phyloP scores from a whole-genome alignment of 192 early-diverging fungal species.

The Umbelopsis ramanniana region DNA sequence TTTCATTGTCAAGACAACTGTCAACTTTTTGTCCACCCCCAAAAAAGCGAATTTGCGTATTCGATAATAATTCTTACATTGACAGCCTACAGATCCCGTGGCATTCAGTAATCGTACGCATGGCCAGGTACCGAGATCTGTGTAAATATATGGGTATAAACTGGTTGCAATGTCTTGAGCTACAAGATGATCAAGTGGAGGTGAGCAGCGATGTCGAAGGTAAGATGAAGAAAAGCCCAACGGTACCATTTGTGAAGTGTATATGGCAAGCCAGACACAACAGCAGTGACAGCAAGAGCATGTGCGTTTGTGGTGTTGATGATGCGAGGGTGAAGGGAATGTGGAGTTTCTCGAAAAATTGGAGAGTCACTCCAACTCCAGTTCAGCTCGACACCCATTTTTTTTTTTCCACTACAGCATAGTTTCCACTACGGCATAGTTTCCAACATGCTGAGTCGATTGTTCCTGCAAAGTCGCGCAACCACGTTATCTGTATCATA shows the following conservation, averaged over 20 bases:
- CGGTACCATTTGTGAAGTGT: neutral
- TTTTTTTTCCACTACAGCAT: too few relatives aligned
- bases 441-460: neutral
- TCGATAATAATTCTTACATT: constrained; percentile 44
- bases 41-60: too few relatives aligned
- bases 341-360: neutral
- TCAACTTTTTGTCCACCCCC: too few relatives aligned
- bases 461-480: neutral
- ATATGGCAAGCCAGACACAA: constrained; percentile 3
- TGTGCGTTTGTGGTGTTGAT: neutral
- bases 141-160: constrained; percentile 50
- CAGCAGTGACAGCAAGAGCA: constrained; percentile 14
- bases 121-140: constrained; percentile 48
- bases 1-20: neutral
- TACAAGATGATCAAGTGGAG: neutral
- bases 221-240: neutral
- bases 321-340: neutral
- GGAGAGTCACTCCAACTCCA: neutral
- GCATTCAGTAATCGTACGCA: constrained; percentile 64
- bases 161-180: constrained; percentile 41
- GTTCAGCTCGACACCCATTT: neutral
- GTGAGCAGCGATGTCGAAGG: neutral
- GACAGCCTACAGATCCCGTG: constrained; percentile 61
- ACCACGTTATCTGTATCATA: neutral
- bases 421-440: too few relatives aligned